Base-by-base conservation (phyloP, 495 filamentous ascomycete species). In the Parathielavia appendiculata region DNA sequence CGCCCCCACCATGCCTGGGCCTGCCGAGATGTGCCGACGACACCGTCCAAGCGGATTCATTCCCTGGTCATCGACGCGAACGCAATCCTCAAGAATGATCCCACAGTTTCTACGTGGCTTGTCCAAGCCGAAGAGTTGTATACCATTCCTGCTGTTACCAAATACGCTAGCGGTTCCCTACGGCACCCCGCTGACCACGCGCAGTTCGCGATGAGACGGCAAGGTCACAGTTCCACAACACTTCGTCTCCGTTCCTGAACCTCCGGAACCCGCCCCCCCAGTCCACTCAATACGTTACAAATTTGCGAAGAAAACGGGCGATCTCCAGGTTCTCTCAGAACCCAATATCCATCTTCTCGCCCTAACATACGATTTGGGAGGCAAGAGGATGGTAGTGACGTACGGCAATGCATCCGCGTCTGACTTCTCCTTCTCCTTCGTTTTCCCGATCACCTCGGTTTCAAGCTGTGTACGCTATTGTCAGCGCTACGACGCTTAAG, bases 321-420 rank as follows among this genome's bases (percentile, higher is more conserved):
- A 99, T 67, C 82, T 89, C 40, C 80, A 86, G 30, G 91, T 96
- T 5, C 74, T 99, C 43, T 95, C 90, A 70, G 83, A 79, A 66
- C 86, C 89, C 6, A 95, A 99, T 84, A 75, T 97, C 43, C 85
- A 92, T 59, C 78, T 97, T 36, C 76, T 97, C 62, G 93, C 92
- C 6, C 77, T 99, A 34, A 87, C 91, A 4, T 97, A 96, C 66
- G 93, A 98, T 66, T 64, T 97, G 14, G 90, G 96, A 62, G 84
- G 88, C 59, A 88, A 95, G 72, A 77, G 82, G 56, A 92, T 68
- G 82, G 84, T 20, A 91, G 91, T 7, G 84, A 71, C 35, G 66
- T 68, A 63, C 8, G 66, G 46, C 41, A 11, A 32, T 26, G 9
- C 43, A 54, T 62, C 60, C 4, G 40, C 44, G 38, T n/a, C 26